Conservation (phyloP, 1,139 yeast species). For the Petasospora fabianii region DNA sequence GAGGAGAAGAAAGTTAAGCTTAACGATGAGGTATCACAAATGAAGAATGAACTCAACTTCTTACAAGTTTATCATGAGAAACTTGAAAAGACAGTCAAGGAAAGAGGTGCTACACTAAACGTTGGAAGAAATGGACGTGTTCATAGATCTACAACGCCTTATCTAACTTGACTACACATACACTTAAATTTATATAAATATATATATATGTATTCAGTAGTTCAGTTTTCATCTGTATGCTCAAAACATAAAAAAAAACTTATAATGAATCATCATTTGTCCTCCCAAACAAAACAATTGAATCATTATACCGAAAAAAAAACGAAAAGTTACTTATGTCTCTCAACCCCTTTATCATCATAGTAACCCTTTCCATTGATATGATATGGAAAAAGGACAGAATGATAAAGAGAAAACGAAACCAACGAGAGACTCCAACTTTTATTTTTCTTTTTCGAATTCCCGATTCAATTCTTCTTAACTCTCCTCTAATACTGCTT, state of each 20-base stretch:
- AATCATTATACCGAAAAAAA: slow-evolving; percentile 25
- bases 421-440: slow-evolving; percentile 7
- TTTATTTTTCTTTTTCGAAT: slow-evolving; percentile 15
- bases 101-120: slow-evolving; percentile 20
- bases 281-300: slow-evolving; percentile 24
- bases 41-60: slow-evolving; percentile 17
- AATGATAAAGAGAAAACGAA: slow-evolving; percentile 5
- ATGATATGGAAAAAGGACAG: too few species aligned
- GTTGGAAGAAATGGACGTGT: slow-evolving; percentile 27
- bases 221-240: slow-evolving; percentile 1
- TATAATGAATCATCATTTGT: slow-evolving; percentile 24
- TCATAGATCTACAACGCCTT: slow-evolving; percentile 27
- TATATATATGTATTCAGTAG: not conserved
- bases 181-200: not conserved
- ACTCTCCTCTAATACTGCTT: slow-evolving; percentile 3
- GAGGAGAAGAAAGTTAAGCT: slow-evolving; percentile 8
- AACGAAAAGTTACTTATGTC: slow-evolving; percentile 19
- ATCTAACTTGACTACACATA: slow-evolving; percentile 6
- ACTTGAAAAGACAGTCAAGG: slow-evolving; percentile 20
- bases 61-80: slow-evolving; percentile 16
- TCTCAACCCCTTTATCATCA: not conserved
- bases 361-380: too few species aligned
- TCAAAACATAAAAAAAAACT: slow-evolving; percentile 24
- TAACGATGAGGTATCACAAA: slow-evolving; percentile 5
- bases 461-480: slow-evolving; percentile 12